These are phyloP conservation scores for Euphorbia celastroides DNA, from an alignment of 441 rosid species.

Conservation along the genomic window DNA sequence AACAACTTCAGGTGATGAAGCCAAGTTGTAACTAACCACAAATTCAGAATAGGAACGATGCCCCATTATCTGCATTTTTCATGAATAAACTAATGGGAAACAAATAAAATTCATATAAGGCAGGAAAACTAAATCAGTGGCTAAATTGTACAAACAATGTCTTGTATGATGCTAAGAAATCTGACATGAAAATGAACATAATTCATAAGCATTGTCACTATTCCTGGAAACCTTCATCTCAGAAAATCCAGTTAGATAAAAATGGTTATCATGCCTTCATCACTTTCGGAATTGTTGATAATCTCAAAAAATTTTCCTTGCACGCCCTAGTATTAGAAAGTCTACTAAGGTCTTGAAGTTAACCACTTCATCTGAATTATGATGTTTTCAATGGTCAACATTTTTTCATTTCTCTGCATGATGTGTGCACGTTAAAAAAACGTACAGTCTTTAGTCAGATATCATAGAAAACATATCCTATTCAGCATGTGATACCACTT, in stretches of 20 bases:
- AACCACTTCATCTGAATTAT: background rate
- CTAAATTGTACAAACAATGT: background rate
- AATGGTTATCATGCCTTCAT: background rate
- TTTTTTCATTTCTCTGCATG: background rate
- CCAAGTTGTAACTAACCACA: conserved; percentile 65
- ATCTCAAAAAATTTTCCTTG: background rate
- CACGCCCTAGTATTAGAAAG: background rate
- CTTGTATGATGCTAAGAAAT: background rate
- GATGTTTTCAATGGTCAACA: background rate
- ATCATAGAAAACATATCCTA: background rate
- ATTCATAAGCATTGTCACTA: background rate
- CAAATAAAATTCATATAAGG: background rate
- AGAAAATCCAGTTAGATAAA: background rate
- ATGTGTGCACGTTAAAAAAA: background rate
- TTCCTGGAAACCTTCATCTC: background rate
- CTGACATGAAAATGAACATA: background rate
- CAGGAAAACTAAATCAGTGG: background rate
- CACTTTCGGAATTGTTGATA: background rate
- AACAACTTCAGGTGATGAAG: conserved; percentile 80
- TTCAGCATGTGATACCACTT: background rate
- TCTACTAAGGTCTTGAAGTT: background rate
- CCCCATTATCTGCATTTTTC: conserved; percentile 59
- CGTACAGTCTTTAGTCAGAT: background rate
- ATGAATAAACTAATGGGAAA: conserved; percentile 21
- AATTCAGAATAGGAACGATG: conserved; percentile 75